Evolutionary conservation across 148 eudicot genomes (phyloP).

Genomic region (Arbutus unedo): DNA sequence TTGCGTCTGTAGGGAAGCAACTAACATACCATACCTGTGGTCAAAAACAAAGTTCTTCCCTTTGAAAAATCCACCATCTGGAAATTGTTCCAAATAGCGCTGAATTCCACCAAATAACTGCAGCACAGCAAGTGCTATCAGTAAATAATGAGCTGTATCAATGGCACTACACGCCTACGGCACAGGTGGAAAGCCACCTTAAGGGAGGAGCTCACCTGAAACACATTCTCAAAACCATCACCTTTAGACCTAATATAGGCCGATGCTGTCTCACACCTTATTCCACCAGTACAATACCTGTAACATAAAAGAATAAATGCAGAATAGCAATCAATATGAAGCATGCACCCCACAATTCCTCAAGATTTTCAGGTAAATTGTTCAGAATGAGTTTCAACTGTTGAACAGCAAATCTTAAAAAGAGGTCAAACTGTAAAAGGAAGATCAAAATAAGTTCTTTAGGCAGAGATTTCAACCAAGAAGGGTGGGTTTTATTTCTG

Average conservation of each 20-base stretch:
- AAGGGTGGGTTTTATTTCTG: not conserved
- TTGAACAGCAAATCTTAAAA: not conserved
- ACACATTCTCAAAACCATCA: slow-evolving; percentile 95
- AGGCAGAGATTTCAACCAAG: not conserved
- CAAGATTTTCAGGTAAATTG: slow-evolving; percentile 3
- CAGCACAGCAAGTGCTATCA: slow-evolving; percentile 22
- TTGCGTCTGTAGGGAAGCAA: not conserved
- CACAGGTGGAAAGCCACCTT: not conserved
- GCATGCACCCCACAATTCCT: not conserved
- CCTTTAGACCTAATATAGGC: slow-evolving; percentile 92
- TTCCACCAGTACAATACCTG: slow-evolving; percentile 99
- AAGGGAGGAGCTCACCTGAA: slow-evolving; percentile 52
- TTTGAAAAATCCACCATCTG: slow-evolving; percentile 92
- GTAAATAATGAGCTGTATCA: not conserved
- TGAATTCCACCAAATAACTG: slow-evolving; percentile 96
- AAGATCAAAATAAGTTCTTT: slow-evolving; percentile 6
- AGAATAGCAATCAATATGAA: slow-evolving; percentile 14
- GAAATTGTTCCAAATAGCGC: slow-evolving; percentile 88
- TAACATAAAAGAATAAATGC: slow-evolving; percentile 3
- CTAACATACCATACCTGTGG: slow-evolving; percentile 53
- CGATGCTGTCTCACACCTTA: slow-evolving; percentile 99
- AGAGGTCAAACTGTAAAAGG: not conserved
- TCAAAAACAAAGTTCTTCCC: slow-evolving; percentile 98
- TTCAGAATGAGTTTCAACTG: not conserved
- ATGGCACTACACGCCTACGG: not conserved